Base-by-base conservation (phyloP, 1,284 basidiomycete species). In the Taiwanofungus camphoratus region DNA sequence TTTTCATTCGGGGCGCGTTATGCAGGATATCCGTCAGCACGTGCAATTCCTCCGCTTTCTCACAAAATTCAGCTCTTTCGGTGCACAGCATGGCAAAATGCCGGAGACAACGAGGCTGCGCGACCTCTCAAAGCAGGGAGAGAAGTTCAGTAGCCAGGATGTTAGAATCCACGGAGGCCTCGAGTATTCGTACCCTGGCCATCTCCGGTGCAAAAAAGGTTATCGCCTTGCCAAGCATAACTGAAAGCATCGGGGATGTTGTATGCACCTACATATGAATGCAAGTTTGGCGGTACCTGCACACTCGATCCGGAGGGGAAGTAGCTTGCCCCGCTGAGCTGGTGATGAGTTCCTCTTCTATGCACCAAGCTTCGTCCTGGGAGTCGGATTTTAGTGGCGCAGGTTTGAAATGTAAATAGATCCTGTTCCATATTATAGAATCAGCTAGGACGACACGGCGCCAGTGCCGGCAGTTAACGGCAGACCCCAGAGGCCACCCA, bases 401-500 rank as follows among this genome's bases (percentile, higher is more conserved):
- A 34, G 32, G 32, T 6, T 19, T 8, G 32, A 34, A 34, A 6
- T 37, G 18, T 6, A 37, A 9, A 16, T 33, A 37, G 20, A 52
- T 39, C 5, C 37, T 19, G 27, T 39, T 42, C 52, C 52, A 54
- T 3, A 45, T 49, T 16, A 4, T 12, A 13, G 43, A 48, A 20
- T 31, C 33, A 15, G n/a, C 32, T 11, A 54, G 38, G 18, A 50
- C 41, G 11, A 49, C 26, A 15, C 22, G n/a, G 13, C 52, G 36
- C 52, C 52, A 54, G 9, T 50, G 36, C 20, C 38, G 20, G 35
- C n/a, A n/a, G n/a, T n/a, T n/a, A n/a, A n/a, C n/a, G n/a, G n/a
- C 45, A 50, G 4, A 52, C 47, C 11, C 27, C 5, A 19, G 48
- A 44, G 11, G 48, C 51, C 24, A 48, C 46, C 52, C 52, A 54